phyloP scores from a whole-genome alignment of 768 basidiomycete species.

The Psilocybe tampanensis region DNA sequence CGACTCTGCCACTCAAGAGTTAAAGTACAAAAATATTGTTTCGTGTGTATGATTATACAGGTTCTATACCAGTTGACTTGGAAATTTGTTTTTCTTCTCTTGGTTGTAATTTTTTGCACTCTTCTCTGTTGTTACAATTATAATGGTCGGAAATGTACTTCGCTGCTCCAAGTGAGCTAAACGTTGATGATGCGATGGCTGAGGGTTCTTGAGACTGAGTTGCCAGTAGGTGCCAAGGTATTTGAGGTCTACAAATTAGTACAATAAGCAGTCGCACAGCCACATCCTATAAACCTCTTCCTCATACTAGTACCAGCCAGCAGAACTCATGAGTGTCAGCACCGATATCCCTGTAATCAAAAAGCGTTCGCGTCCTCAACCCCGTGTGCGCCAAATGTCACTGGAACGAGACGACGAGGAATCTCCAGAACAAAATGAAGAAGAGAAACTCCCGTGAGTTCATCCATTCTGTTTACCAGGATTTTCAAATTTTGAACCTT shows the following conservation, averaged over 20 bases:
- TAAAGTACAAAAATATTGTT: background rate
- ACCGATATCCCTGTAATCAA: slow-evolving; percentile 56
- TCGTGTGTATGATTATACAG: slow-evolving; percentile 11
- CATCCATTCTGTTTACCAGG: background rate
- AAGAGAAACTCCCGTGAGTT: slow-evolving; percentile 53
- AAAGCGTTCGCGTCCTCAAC: slow-evolving; percentile 71
- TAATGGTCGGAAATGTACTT: background rate
- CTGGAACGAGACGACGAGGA: slow-evolving; percentile 39
- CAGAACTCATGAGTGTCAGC: background rate
- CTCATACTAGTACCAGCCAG: background rate
- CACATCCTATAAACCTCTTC: background rate
- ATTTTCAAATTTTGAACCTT: background rate
- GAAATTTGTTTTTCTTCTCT: slow-evolving; percentile 5
- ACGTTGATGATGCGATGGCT: too few species aligned
- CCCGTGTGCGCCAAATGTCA: slow-evolving; percentile 55
- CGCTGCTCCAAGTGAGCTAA: too few species aligned
- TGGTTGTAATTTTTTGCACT: background rate
- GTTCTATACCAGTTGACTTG: slow-evolving; percentile 17
- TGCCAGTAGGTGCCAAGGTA: background rate
- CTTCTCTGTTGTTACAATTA: background rate
- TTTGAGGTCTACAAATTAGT: slow-evolving; percentile 1
- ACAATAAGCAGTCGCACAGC: background rate
- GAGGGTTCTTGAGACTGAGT: background rate
- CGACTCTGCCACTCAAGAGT: background rate
- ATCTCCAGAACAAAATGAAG: slow-evolving; percentile 44